Conservation (phyloP, 208 protist species). For the Crithidia brevicula region DNA sequence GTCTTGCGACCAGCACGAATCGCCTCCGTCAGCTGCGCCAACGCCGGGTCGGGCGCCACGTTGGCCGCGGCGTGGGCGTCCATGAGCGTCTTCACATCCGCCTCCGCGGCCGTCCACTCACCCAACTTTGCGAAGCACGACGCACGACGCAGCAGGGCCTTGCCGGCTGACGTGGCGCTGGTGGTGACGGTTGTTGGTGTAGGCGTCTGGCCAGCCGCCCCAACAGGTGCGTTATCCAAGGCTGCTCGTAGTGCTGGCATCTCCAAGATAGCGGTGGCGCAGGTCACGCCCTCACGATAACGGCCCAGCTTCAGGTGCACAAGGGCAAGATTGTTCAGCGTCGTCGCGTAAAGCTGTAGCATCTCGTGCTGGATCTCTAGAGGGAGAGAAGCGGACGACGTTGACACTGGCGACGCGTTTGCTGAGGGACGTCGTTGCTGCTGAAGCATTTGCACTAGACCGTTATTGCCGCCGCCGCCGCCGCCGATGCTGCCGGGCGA, state of each 20-base stretch:
- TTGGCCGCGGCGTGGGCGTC: background rate
- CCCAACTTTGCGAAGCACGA: constrained; percentile 37
- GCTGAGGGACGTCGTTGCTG: constrained; percentile 9
- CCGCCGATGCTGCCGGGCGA: background rate
- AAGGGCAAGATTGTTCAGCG: constrained; percentile 66
- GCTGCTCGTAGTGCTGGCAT: constrained; percentile 16
- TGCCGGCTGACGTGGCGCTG: constrained; percentile 27
- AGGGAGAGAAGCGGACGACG: constrained; percentile 2
- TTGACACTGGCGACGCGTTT: background rate
- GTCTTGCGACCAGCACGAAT: constrained; percentile 24
- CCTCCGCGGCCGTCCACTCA: constrained; percentile 39
- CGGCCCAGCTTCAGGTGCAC: constrained; percentile 52
- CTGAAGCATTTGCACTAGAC: constrained; percentile 24
- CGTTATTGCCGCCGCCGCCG: constrained; percentile 4
- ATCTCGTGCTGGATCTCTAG: constrained; percentile 17
- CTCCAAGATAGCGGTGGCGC: constrained; percentile 50
- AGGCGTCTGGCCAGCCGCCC: too few species aligned
- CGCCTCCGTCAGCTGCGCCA: constrained; percentile 16
- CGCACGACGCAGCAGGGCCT: constrained; percentile 76
- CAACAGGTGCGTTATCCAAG: constrained; percentile 9
- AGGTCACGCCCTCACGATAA: constrained; percentile 45
- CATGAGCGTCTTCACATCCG: constrained; percentile 40
- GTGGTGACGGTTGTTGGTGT: background rate
- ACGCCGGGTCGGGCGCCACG: constrained; percentile 21
- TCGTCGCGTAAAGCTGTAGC: constrained; percentile 36